Evolutionary conservation across 1,284 basidiomycete genomes (phyloP).

Genomic region (Singerocomus inundabilis): DNA sequence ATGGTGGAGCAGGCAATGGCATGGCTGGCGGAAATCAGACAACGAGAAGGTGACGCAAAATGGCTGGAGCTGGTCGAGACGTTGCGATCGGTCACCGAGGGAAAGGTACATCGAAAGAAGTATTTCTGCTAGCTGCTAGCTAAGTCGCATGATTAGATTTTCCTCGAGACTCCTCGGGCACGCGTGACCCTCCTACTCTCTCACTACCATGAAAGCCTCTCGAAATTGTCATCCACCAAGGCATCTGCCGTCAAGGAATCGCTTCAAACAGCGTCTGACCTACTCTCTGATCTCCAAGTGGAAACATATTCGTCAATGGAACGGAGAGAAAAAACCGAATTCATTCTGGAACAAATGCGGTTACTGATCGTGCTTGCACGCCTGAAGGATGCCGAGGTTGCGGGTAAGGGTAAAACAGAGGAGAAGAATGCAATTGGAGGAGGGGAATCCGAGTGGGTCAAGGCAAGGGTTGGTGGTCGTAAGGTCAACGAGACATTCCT

Average conservation of each 20-base stretch:
- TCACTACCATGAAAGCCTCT: constrained; percentile 76
- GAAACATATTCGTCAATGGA: constrained; percentile 99
- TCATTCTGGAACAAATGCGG: constrained; percentile 98
- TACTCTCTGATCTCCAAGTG: constrained; percentile 93
- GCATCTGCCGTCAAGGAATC: constrained; percentile 58
- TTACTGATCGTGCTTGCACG: constrained; percentile 72
- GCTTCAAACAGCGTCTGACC: constrained; percentile 80
- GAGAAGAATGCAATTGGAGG: constrained; percentile 61
- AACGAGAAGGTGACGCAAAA: constrained; percentile 63
- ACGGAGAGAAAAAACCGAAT: constrained; percentile 96
- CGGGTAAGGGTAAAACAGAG: constrained; percentile 51
- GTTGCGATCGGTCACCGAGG: constrained; percentile 90
- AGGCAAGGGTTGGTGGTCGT: constrained; percentile 86
- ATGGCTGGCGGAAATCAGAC: constrained; percentile 76
- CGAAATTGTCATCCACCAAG: constrained; percentile 41
- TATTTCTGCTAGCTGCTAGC: background rate
- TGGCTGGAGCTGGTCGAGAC: constrained; percentile 91
- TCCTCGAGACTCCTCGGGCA: constrained; percentile 95
- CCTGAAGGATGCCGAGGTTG: constrained; percentile 60
- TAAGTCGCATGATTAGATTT: constrained; percentile 63
- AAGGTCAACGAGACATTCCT: constrained; percentile 96
- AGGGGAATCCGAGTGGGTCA: constrained; percentile 86
- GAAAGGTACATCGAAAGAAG: constrained; percentile 65
- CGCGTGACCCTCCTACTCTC: constrained; percentile 87
- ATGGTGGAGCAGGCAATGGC: constrained; percentile 86